phyloP scores from a whole-genome alignment of 2,329 filamentous ascomycete species.

The Xylaria sp. region DNA sequence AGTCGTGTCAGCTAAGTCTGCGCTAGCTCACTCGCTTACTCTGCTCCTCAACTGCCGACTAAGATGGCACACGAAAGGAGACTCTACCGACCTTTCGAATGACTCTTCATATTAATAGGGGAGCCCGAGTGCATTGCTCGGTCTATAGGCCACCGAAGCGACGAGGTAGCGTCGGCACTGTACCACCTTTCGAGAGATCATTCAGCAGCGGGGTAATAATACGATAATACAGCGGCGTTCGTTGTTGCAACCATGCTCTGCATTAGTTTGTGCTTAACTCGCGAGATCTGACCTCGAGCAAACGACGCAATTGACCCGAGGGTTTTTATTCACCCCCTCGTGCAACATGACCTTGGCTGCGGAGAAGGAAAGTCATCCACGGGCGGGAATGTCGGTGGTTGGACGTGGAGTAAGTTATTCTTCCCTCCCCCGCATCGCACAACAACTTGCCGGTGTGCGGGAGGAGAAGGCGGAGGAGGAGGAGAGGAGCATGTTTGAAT shows the following conservation, averaged over 20 bases:
- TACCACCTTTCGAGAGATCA: background rate
- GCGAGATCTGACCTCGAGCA: background rate
- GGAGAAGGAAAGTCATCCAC: conserved; percentile 8
- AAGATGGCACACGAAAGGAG: background rate
- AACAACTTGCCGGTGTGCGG: background rate
- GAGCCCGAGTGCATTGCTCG: conserved; percentile 8
- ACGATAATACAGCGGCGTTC: background rate
- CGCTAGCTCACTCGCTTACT: background rate
- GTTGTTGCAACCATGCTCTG: background rate
- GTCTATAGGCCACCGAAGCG: conserved; percentile 22
- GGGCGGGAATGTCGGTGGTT: background rate
- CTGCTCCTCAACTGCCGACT: background rate
- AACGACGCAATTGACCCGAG: background rate
- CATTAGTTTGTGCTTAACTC: background rate
- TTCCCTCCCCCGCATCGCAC: conserved; percentile 13
- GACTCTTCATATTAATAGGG: conserved; percentile 25
- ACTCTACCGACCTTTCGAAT: conserved; percentile 29
- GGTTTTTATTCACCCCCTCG: background rate
- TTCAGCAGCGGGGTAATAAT: conserved; percentile 17
- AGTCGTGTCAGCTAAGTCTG: conserved; percentile 23
- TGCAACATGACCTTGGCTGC: background rate
- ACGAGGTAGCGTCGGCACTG: background rate
- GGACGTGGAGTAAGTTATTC: conserved; percentile 5
- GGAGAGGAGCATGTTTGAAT: background rate
- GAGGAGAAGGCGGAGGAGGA: background rate